These are phyloP conservation scores for Fraxinus sp. DNA, from an alignment of 305 asterid genomes.

Conservation along the genomic window DNA sequence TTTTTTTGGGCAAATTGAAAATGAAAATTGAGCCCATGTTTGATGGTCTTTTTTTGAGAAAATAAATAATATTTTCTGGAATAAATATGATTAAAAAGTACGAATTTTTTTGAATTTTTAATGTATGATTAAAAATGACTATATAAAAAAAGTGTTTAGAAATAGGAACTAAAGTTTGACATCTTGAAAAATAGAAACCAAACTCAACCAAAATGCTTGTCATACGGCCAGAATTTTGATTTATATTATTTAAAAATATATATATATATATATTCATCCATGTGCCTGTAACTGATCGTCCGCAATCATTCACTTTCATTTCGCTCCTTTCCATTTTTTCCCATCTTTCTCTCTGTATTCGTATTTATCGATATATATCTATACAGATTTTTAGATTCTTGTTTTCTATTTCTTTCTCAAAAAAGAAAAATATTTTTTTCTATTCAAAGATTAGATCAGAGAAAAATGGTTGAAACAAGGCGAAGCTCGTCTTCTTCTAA, in stretches of 20 bases:
- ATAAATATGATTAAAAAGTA: too few relatives aligned
- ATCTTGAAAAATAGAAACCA: not conserved
- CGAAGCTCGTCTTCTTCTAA: conserved; percentile 39
- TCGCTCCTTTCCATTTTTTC: not conserved
- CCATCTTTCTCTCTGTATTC: not conserved
- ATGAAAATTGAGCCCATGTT: not conserved
- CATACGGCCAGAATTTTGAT: not conserved
- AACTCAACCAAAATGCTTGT: not conserved
- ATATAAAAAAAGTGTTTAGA: too few relatives aligned
- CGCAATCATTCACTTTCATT: not conserved
- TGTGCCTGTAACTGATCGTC: not conserved
- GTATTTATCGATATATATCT: not conserved
- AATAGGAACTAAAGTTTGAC: not conserved
- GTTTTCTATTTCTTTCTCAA: not conserved
- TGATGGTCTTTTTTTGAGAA: too few relatives aligned
- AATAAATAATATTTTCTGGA: too few relatives aligned
- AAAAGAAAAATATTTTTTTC: not conserved
- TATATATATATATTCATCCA: too few relatives aligned
- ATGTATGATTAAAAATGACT: too few relatives aligned
- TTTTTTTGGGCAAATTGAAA: not conserved
- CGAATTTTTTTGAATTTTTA: too few relatives aligned
- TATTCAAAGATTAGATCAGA: conserved; percentile 1
- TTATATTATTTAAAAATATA: too few relatives aligned
- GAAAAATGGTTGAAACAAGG: conserved; percentile 40
- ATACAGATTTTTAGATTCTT: not conserved